Base-by-base conservation (phyloP, 2,329 filamentous ascomycete genomes). In the Magnaporthiopsis rhizophila region DNA sequence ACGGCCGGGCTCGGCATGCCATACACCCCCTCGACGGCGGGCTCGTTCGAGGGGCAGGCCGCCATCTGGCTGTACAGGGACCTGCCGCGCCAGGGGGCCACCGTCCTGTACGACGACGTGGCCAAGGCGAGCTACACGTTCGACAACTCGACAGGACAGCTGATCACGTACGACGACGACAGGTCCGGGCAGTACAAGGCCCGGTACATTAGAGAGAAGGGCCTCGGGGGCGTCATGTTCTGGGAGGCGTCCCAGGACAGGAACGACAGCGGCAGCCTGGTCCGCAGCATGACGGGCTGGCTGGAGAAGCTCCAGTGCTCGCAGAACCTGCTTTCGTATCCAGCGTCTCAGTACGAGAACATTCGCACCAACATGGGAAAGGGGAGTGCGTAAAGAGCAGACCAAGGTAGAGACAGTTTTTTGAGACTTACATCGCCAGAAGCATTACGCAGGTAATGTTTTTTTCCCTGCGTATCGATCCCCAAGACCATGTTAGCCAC, bases 21-120 rank as follows among this genome's bases (percentile, higher is more conserved):
- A 0, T 95, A 81, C 76, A 81, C 71, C 5, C 89, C 89, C n/a
- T 77, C 88, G 24, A 90, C 90, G 3, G 72, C 77, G 12, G 90
- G 89, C 0, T 86, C 81, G 64, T 93, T 86, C 86, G 90, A 94
- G 74, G 78, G 81, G 45, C 62, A 63, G 62, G 30, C 50, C 28
- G 89, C 89, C 0, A 79, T 92, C 9, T 94, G 89, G 85, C 90
- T 95, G 73, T 94, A 90, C 80, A 95, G 93, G 77, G 88, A 76
- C 0, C 81, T 96, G 2, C 91, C 91, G 0, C 80, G 81, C 34
- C 71, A 82, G 0, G 86, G 86, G 1, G 84, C 87, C 0, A 75
- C 76, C 1, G 84, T 89, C 69, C 68, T 78, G 59, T 82, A 84
- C 63, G 89, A 93, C 71, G 66, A 73, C 3, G 77, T 78, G 26